Percentiles rank a stretch among this genome's conserved stretches.
Conservation (phyloP, 257 asterid species). For the Ballota nigra region DNA sequence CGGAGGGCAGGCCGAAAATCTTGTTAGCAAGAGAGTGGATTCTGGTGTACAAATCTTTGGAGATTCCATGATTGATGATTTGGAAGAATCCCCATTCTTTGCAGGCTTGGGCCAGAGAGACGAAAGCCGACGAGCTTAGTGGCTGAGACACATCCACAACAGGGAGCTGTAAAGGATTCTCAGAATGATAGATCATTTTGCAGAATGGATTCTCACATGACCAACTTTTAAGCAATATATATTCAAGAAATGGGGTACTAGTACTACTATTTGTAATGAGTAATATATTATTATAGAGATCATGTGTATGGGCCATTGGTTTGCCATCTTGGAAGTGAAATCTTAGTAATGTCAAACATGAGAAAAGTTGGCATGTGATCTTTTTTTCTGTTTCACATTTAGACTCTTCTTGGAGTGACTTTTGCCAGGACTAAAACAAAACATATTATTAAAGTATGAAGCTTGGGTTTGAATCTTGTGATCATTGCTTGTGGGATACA, state of each 20-base stretch:
- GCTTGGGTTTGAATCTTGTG: neutral
- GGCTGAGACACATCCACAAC: constrained; percentile 56
- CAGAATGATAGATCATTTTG: constrained; percentile 51
- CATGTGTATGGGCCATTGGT: constrained; percentile 12
- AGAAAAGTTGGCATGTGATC: constrained; percentile 18
- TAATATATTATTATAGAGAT: neutral
- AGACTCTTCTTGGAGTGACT: constrained; percentile 3
- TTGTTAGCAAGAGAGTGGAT: constrained; percentile 42
- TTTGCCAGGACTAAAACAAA: neutral
- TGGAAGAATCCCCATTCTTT: constrained; percentile 74
- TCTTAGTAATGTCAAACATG: constrained; percentile 20
- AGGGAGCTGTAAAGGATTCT: constrained; percentile 51
- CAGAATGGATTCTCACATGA: constrained; percentile 16
- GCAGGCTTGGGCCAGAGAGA: constrained; percentile 56
- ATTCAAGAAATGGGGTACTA: constrained; percentile 22
- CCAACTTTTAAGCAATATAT: constrained; percentile 26
- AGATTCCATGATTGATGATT: constrained; percentile 64
- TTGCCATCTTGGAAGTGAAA: constrained; percentile 24
- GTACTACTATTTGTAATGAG: constrained; percentile 12
- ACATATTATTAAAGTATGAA: neutral
- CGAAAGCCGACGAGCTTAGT: constrained; percentile 31
- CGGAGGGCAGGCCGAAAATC: constrained; percentile 50
- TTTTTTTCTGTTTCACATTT: neutral
- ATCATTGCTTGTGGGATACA: neutral
- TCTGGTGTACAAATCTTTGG: constrained; percentile 49